Conservation (phyloP, 768 basidiomycete genomes). For the Rhodotorula sphaerocarpa region DNA sequence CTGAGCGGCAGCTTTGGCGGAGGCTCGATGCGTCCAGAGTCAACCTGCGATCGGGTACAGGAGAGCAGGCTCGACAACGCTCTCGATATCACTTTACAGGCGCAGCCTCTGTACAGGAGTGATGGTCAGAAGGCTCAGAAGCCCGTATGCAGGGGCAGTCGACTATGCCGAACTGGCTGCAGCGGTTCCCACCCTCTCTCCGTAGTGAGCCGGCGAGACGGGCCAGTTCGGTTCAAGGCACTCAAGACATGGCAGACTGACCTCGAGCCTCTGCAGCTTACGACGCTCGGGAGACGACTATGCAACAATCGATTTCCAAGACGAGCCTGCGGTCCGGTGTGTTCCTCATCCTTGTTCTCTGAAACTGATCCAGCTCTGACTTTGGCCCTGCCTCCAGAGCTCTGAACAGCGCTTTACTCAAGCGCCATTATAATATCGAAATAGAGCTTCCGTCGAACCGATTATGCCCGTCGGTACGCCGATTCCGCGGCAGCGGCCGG, state of each 20-base stretch:
- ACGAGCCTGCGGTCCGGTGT: conserved; percentile 39
- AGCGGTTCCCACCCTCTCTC: conserved; percentile 53
- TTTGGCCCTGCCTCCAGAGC: conserved; percentile 47
- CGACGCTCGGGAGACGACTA: conserved; percentile 3
- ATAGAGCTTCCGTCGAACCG: conserved; percentile 60
- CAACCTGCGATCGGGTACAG: too few species aligned
- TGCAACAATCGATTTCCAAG: conserved; percentile 63
- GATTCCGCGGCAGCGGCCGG: too few species aligned
- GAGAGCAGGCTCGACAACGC: too few species aligned
- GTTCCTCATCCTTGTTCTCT: neutral
- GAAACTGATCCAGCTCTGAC: too few species aligned
- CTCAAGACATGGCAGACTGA: too few species aligned
- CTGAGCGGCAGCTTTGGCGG: too few species aligned
- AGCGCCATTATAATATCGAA: conserved; percentile 62
- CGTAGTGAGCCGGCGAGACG: conserved; percentile 18
- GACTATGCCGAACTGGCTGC: conserved; percentile 58
- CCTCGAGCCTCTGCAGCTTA: neutral
- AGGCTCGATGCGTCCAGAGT: too few species aligned
- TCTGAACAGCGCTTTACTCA: conserved; percentile 70
- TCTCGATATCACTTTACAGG: too few species aligned
- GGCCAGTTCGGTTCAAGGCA: neutral
- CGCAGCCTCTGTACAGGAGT: too few species aligned
- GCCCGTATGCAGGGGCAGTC: conserved; percentile 49
- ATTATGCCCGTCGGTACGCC: conserved; percentile 76
- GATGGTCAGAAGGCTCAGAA: conserved; percentile 35